Percentiles rank a stretch among this genome's conserved stretches.
Conservation (phyloP, 2,329 filamentous ascomycete genomes). For the Stemphylium beticola region DNA sequence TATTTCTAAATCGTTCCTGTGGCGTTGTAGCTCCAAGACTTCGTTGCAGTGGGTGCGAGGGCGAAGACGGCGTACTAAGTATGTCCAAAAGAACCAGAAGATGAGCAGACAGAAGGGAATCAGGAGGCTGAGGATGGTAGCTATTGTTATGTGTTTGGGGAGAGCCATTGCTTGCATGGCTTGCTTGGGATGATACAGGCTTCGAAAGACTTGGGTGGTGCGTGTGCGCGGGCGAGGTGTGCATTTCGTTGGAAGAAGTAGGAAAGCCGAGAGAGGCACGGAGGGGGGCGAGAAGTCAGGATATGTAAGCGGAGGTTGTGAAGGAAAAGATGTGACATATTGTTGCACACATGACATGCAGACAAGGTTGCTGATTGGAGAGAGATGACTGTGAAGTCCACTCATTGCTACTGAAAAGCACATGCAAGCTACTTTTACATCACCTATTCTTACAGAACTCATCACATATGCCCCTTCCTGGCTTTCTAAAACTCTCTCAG, state of each 20-base stretch:
- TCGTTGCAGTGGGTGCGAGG: neutral
- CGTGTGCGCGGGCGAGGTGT: neutral
- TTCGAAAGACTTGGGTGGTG: neutral
- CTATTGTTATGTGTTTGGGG: neutral
- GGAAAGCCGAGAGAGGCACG: neutral
- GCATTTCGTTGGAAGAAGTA: neutral
- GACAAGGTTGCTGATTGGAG: too few species aligned
- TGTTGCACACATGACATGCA: too few species aligned
- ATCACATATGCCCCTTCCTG: neutral
- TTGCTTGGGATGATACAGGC: neutral
- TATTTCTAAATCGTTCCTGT: neutral
- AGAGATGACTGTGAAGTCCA: too few species aligned
- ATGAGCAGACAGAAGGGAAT: neutral
- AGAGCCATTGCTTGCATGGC: neutral
- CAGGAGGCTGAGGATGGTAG: neutral
- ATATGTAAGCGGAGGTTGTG: too few species aligned
- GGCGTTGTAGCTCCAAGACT: neutral
- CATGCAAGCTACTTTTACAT: neutral
- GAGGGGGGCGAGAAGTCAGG: too few species aligned
- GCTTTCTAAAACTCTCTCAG: slow-evolving; percentile 35
- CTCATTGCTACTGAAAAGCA: neutral
- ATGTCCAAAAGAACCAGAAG: neutral
- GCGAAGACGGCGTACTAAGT: neutral
- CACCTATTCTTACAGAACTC: neutral
- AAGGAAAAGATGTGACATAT: too few species aligned